Base-by-base conservation (phyloP, 2,329 filamentous ascomycete genomes). In the Phialemoniopsis sp. region DNA sequence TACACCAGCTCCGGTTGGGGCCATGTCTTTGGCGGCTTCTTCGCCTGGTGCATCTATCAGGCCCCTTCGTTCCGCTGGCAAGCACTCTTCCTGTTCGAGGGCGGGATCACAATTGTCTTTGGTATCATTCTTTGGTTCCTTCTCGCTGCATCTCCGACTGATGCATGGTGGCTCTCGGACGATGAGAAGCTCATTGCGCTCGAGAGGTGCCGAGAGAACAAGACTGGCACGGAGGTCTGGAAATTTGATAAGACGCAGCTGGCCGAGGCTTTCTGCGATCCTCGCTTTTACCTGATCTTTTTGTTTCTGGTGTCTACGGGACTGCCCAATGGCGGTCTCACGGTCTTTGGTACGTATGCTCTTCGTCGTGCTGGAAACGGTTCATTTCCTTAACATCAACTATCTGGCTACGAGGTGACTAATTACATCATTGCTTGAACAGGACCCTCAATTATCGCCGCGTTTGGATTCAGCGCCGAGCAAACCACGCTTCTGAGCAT, bases 231-330 rank as follows among this genome's bases (percentile, higher is more conserved):
- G 13, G 48, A 51, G 32, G 42, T 31, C 6, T 35, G 38, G 19
- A 36, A 39, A 3, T 50, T 52, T 31, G 43, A 46, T 13, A 48
- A 42, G 31, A 38, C 40, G 12, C 51, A 54, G 37, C 37, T 46
- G 5, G 15, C 44, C 9, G 51, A 54, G 35, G 49, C 48, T 13
- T 36, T 54, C 15, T 28, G 19, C 14, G 51, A 54, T 34, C 34
- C 34, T 2, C 40, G 40, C 4, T 39, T 42, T 17, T 38, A 37
- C 35, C 41, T 40, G 4, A 55, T 55, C 21, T 34, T 43, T 5
- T 51, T 47, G n/a, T 14, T 54, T 10, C 48, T 55, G 37, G 37
- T 46, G 15, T 29, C 47, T 3, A 47, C 49, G 6, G 21, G 21
- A 26, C 21, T 26, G 10, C 21, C 21, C 10, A 26, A 26, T 26